Percentiles rank a stretch among this genome's conserved stretches.
These are phyloP conservation scores for Penicillium robsamsonii DNA, from an alignment of 495 filamentous ascomycete species.

Conservation along the genomic window DNA sequence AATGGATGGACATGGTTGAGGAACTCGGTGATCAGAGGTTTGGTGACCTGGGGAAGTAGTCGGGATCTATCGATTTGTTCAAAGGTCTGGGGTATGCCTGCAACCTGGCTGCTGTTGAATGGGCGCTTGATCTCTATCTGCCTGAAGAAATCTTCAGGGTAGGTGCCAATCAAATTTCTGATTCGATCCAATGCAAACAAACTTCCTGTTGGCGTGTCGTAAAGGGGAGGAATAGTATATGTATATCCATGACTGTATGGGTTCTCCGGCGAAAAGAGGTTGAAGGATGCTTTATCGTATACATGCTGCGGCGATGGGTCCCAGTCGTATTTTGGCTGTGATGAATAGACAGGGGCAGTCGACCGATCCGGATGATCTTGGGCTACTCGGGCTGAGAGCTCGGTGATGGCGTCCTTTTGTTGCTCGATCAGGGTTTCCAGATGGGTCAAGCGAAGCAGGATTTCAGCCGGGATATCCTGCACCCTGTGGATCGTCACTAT, in stretches of 20 bases:
- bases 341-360: neutral
- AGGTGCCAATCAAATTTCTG: conserved; percentile 20
- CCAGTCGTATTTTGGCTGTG: conserved; percentile 7
- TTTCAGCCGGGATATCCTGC: conserved; percentile 11
- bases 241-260: conserved; percentile 7
- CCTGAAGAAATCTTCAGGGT: conserved; percentile 22
- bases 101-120: neutral
- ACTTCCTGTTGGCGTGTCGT: conserved; percentile 20
- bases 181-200: conserved; percentile 17
- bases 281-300: conserved; percentile 4
- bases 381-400: neutral
- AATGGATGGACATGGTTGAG: conserved; percentile 17
- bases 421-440: conserved; percentile 7
- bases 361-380: neutral
- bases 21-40: conserved; percentile 10
- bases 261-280: conserved; percentile 1
- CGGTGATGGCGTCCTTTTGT: conserved; percentile 7
- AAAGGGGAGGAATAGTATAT: conserved; percentile 14
- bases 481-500: conserved; percentile 10
- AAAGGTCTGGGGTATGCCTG: neutral
- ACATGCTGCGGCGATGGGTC: conserved; percentile 1
- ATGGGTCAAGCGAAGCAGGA: conserved; percentile 8
- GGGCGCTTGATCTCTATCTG: conserved; percentile 17
- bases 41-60: neutral
- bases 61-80: conserved; percentile 1